Conservation (phyloP, 768 basidiomycete species). For the Pisolithus tinctorius region DNA sequence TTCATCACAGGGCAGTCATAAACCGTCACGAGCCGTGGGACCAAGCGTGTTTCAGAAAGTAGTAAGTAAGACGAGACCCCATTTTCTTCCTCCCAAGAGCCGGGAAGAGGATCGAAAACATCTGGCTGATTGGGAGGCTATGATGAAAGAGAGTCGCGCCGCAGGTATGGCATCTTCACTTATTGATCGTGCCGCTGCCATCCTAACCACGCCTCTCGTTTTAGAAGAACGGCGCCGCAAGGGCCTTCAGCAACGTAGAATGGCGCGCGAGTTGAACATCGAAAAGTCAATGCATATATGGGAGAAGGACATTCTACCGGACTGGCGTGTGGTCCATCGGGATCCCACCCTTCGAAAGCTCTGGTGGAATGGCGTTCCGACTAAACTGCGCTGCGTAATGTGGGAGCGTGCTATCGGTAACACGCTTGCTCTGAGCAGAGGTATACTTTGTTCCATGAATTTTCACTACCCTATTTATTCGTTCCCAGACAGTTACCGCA, state of each 20-base stretch:
- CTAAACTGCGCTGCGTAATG: constrained; percentile 68
- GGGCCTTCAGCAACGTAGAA: constrained; percentile 54
- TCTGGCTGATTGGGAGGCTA: constrained; percentile 76
- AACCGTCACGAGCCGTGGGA: constrained; percentile 47
- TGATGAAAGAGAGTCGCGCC: constrained; percentile 77
- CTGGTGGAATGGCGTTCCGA: constrained; percentile 89
- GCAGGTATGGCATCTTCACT: constrained; percentile 45
- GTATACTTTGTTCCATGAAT: constrained; percentile 28
- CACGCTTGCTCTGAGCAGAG: constrained; percentile 74
- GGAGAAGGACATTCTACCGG: constrained; percentile 75
- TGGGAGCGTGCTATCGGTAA: constrained; percentile 90
- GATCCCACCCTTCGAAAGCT: constrained; percentile 59
- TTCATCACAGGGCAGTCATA: constrained; percentile 26
- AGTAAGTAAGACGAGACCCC: constrained; percentile 76
- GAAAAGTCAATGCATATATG: constrained; percentile 68
- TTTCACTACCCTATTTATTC: constrained; percentile 1
- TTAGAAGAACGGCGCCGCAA: constrained; percentile 67
- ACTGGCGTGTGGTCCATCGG: constrained; percentile 71
- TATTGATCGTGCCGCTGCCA: not conserved
- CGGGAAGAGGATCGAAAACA: constrained; percentile 77
- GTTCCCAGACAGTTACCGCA: constrained; percentile 54
- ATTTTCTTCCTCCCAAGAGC: constrained; percentile 78
- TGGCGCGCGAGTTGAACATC: constrained; percentile 56
- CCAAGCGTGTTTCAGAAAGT: constrained; percentile 75
- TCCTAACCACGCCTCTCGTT: constrained; percentile 2